phyloP scores from a whole-genome alignment of 768 basidiomycete species.

The Russula virescens region DNA sequence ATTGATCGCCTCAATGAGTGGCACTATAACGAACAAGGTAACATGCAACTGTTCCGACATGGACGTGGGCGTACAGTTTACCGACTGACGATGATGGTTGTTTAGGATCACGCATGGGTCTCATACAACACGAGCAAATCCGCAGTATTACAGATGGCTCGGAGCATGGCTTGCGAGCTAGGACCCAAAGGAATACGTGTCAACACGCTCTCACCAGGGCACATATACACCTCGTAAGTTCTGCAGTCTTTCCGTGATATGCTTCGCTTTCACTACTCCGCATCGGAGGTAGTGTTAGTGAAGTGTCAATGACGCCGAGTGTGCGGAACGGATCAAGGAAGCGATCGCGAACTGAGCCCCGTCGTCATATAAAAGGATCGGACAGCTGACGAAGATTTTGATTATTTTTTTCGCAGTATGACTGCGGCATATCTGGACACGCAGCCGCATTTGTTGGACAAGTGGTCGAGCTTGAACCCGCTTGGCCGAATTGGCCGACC shows the following conservation, averaged over 20 bases:
- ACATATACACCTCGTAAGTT: slow-evolving; percentile 54
- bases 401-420: slow-evolving; percentile 53
- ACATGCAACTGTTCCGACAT: slow-evolving; percentile 7
- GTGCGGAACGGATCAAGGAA: neutral
- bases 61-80: neutral
- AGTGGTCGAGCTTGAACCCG: slow-evolving; percentile 67
- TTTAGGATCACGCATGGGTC: slow-evolving; percentile 69
- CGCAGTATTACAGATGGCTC: slow-evolving; percentile 72
- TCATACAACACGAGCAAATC: slow-evolving; percentile 76
- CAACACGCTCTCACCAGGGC: slow-evolving; percentile 70
- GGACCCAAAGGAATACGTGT: slow-evolving; percentile 61
- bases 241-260: no score
- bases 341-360: neutral
- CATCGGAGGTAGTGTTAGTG: no score
- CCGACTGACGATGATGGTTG: neutral
- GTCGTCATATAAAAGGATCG: neutral
- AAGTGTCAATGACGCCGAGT: neutral
- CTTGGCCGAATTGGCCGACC: slow-evolving; percentile 64
- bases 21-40: slow-evolving; percentile 60
- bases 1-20: slow-evolving; percentile 41
- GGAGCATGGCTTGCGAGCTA: slow-evolving; percentile 79
- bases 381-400: slow-evolving; percentile 5
- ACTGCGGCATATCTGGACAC: slow-evolving; percentile 65
- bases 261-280: no score
- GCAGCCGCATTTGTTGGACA: slow-evolving; percentile 54